Evolutionary conservation across 371 early-diverging fungal genomes (phyloP), one percentile per base, ranked within the genome.

Genomic region (Saksenaea vasiformis): DNA sequence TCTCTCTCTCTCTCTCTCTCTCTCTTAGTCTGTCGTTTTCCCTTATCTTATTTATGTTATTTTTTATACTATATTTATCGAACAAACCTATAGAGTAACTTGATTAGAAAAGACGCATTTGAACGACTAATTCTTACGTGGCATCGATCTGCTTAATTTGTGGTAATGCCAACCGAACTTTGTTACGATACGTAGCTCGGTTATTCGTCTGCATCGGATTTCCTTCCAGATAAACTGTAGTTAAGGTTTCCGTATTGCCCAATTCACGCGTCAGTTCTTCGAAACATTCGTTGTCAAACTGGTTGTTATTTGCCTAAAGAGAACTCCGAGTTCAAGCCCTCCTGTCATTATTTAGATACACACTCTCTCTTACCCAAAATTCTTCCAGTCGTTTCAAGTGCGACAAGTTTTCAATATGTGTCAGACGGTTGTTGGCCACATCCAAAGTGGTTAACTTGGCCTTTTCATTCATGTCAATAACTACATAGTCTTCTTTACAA

Each of bases 71-170:
- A 24, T 27, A 57, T 38, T 38, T 22, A 35, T 57, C 41, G 38
- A 22, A 57, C 39, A 44, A 43, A 60, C 14, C 34, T 44, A 60
- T 14, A 43, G 27, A 3, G 28, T 39, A n/a, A 0, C n/a, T n/a
- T n/a, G 11, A 60, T 8, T 34, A 26, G 8, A 15, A n/a, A 55
- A 26, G 0, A 15, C 31, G 5, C 37, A 15, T 0, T 38, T 1
- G 1, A 63, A 10, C 26, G 26, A 55, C 9, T 28, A 26, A 28
- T 31, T 70, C 76, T 72, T 70, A 77, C 70, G 84, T 86, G 24
- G 98, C 99, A 77, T 98, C 99, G 61, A 98, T 95, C 74, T 97
- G 96, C 47, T 79, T 88, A 41, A 97, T 62, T 68, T 89, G 88
- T 11, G 98, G 97, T 62, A 98, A 76, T 26, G 91, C 80, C 56